Evolutionary conservation across 139 green algal genomes (phyloP).

Genomic region (Chlorella sp.): DNA sequence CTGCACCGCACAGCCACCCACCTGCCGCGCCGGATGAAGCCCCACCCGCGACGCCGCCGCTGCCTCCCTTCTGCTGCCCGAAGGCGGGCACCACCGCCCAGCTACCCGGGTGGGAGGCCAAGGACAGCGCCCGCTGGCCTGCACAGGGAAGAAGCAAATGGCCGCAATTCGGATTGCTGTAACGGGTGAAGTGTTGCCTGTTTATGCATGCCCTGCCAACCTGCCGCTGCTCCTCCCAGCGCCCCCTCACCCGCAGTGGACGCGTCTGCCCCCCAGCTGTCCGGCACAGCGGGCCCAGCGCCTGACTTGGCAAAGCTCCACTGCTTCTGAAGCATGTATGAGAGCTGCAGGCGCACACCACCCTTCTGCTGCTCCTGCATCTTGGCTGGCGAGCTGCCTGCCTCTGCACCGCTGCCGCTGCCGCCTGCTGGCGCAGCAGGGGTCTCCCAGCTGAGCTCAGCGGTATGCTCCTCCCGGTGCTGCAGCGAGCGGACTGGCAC

Average conservation of each 20-base stretch:
- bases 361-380: background rate
- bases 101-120: slow-evolving; percentile 20
- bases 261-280: background rate
- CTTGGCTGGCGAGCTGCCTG: background rate
- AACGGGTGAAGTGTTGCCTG: no score
- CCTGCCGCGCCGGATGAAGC: background rate
- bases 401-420: background rate
- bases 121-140: slow-evolving; percentile 53
- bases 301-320: slow-evolving; percentile 22
- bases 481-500: slow-evolving; percentile 22
- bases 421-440: background rate
- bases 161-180: no score
- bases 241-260: slow-evolving; percentile 18
- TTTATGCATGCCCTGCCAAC: no score
- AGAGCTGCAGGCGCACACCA: slow-evolving; percentile 2
- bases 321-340: slow-evolving; percentile 43
- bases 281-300: background rate
- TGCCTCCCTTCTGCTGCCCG: slow-evolving; percentile 13
- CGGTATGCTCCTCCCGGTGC: slow-evolving; percentile 31
- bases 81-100: slow-evolving; percentile 36
- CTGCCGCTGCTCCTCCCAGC: no score
- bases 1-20: background rate
- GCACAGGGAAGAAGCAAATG: background rate
- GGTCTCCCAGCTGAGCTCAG: background rate
- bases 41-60: background rate